Evolutionary conservation across 2,329 filamentous ascomycete species (phyloP).

Genomic region (Penicillium sp.): DNA sequence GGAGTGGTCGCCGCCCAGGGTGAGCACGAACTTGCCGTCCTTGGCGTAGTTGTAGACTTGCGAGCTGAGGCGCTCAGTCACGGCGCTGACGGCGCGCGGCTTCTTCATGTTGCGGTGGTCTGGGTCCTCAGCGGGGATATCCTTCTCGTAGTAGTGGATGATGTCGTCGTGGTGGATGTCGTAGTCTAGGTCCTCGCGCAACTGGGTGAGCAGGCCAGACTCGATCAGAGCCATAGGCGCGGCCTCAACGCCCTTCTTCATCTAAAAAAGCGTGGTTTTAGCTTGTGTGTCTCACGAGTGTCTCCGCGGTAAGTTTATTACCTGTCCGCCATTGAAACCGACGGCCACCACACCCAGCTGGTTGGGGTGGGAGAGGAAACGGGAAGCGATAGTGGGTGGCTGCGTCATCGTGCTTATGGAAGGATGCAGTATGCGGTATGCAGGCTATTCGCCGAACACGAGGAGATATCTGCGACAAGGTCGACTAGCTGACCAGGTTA

Average conservation of each 20-base stretch:
- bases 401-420: constrained; percentile 49
- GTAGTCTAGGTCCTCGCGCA: constrained; percentile 85
- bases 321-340: constrained; percentile 95
- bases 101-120: constrained; percentile 93
- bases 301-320: constrained; percentile 46
- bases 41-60: constrained; percentile 87
- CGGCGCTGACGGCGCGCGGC: constrained; percentile 79
- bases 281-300: neutral
- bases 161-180: constrained; percentile 78
- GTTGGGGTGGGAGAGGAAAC: constrained; percentile 76
- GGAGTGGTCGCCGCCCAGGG: constrained; percentile 92
- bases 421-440: constrained; percentile 2
- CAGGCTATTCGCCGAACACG: neutral
- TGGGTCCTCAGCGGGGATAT: constrained; percentile 70
- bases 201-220: constrained; percentile 79
- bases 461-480: neutral
- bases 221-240: constrained; percentile 87
- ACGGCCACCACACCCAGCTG: constrained; percentile 92
- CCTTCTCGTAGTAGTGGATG: constrained; percentile 79
- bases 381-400: constrained; percentile 62
- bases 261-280: constrained; percentile 51
- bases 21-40: constrained; percentile 83
- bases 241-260: constrained; percentile 88
- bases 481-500: neutral
- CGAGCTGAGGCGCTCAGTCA: constrained; percentile 74